These are phyloP conservation scores for Plantago coronopus DNA, from an alignment of 305 asterid species.

Conservation along the genomic window DNA sequence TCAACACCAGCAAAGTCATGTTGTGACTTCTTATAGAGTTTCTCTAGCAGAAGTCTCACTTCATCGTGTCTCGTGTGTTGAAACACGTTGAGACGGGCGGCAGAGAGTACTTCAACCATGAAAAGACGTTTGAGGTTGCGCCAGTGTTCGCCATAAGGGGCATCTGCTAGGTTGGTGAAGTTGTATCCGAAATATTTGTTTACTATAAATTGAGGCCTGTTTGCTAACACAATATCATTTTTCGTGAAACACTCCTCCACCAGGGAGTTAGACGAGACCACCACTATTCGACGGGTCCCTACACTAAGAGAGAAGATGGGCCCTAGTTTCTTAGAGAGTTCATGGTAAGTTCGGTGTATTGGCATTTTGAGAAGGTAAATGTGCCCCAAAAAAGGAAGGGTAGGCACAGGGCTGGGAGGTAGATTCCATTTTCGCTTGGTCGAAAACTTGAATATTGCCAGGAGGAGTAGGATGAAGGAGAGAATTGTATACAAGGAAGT, in stretches of 20 bases:
- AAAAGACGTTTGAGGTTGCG: slow-evolving; percentile 36
- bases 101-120: slow-evolving; percentile 24
- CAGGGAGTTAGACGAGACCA: slow-evolving; percentile 31
- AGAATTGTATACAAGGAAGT: slow-evolving; percentile 21
- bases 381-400: slow-evolving; percentile 37
- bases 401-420: slow-evolving; percentile 14
- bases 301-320: slow-evolving; percentile 39
- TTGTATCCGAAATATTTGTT: slow-evolving; percentile 34
- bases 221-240: slow-evolving; percentile 36
- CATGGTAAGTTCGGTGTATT: slow-evolving; percentile 24
- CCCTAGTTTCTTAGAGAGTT: slow-evolving; percentile 31
- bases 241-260: slow-evolving; percentile 47
- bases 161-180: not conserved
- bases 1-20: slow-evolving; percentile 15
- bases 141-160: slow-evolving; percentile 43
- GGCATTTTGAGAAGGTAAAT: slow-evolving; percentile 34
- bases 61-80: slow-evolving; percentile 31
- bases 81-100: slow-evolving; percentile 11
- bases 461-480: slow-evolving; percentile 14
- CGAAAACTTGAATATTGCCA: slow-evolving; percentile 9
- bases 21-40: slow-evolving; percentile 1
- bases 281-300: slow-evolving; percentile 36
- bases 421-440: not conserved
- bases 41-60: slow-evolving; percentile 22
- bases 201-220: slow-evolving; percentile 22